Conservation (phyloP, 257 asterid species). For the Solanum raphanifolium region DNA sequence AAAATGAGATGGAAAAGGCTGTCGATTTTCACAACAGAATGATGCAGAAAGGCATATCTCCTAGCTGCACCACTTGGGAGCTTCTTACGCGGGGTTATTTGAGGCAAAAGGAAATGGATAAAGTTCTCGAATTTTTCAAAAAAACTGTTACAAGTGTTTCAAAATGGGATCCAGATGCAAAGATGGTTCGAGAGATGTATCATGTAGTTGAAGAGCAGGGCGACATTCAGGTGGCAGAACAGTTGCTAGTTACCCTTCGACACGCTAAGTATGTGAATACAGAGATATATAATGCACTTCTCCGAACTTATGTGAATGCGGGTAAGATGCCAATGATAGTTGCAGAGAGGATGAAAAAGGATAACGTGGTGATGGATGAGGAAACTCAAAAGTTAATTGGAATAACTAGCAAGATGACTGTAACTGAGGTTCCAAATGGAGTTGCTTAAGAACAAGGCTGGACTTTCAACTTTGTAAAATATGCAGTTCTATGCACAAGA, state of each 20-base stretch:
- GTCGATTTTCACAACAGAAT: conserved; percentile 42
- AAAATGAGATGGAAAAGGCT: conserved; percentile 51
- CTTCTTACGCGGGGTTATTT: conserved; percentile 70
- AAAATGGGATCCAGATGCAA: conserved; percentile 67
- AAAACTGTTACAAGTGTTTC: conserved; percentile 53
- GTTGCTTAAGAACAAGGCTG: conserved; percentile 15
- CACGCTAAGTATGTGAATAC: conserved; percentile 41
- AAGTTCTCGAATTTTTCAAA: conserved; percentile 47
- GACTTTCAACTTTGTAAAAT: neutral
- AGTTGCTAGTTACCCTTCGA: conserved; percentile 46
- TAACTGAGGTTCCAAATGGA: conserved; percentile 48
- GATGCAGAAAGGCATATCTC: conserved; percentile 41
- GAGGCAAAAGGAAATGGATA: conserved; percentile 39
- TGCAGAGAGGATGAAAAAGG: conserved; percentile 85
- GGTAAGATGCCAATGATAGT: conserved; percentile 68
- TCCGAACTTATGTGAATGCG: conserved; percentile 61
- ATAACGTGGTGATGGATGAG: conserved; percentile 45
- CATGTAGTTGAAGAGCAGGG: conserved; percentile 55
- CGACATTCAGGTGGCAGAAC: conserved; percentile 57
- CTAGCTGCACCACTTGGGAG: conserved; percentile 83
- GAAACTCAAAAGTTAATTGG: conserved; percentile 54
- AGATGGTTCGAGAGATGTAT: conserved; percentile 40
- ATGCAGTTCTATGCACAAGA: neutral
- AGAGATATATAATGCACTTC: conserved; percentile 53
- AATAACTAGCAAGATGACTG: conserved; percentile 54